Evolutionary conservation across 1,139 yeast genomes (phyloP), one percentile per base, ranked within the genome.

Genomic region (Yamadazyma dushanensis): DNA sequence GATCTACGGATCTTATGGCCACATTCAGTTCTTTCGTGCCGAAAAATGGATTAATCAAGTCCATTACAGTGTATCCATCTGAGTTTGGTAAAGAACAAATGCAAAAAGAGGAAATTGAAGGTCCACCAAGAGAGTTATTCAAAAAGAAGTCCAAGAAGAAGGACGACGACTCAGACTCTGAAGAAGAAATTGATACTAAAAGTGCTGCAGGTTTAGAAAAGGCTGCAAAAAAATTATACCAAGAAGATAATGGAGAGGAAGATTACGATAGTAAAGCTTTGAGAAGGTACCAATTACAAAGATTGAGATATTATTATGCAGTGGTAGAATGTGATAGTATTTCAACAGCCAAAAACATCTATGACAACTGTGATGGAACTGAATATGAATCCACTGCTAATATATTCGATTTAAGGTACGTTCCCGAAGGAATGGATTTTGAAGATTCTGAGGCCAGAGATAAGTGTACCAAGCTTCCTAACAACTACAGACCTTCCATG

Each of bases 351-450:
- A 74, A 79, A 50, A 65, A 66, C 30, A 88, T 94, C 28, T 94
- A 90, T 56, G 80, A 80, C 30, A 84, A 78, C 53, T 86, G 96
- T 62, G 98, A 94, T 59, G 96, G 96, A 17, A 78, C 97, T 0
- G 99, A 94, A 60, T 92, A 79, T 54, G 99, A 94, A 61, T 83
- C 96, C 9, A 89, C 97, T 0, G 96, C 98, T 14, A 94, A 94
- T 56, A 77, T 87, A 39, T 90, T 94, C 58, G 98, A 94, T 58
- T 67, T 94, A 46, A 73, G 98, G 50, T 94, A 87, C 54, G 80
- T 94, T 38, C 98, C 98, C 1, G 95, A 86, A 36, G 96, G 78
- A 16, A 86, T 88, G 87, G 80, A 75, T 3, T 92, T 92, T 59
- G 90, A 83, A 16, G 86, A 80, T 23, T 74, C 70, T 31, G 78